phyloP scores from a whole-genome alignment of 805 yeast species.

The Saccharomycopsis babjevae region DNA sequence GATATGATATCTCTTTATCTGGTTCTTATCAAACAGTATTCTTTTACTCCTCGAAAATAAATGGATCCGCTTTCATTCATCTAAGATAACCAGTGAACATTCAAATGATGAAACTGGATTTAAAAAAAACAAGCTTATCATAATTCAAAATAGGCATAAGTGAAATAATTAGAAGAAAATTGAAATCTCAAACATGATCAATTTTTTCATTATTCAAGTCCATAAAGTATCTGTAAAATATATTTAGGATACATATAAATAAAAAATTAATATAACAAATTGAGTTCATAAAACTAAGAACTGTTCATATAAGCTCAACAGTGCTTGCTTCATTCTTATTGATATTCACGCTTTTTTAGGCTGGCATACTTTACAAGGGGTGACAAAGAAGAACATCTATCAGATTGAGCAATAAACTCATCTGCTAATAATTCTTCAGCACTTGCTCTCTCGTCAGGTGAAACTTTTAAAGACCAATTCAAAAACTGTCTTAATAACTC shows the following conservation, averaged over 20 bases:
- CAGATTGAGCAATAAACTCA: slow-evolving; percentile 53
- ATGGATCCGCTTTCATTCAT: no score
- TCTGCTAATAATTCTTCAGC: slow-evolving; percentile 64
- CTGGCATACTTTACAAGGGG: slow-evolving; percentile 70
- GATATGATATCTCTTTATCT: no score
- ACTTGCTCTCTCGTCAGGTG: slow-evolving; percentile 69
- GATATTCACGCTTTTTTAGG: slow-evolving; percentile 38
- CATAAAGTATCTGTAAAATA: not conserved
- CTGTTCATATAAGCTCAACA: not conserved
- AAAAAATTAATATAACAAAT: not conserved
- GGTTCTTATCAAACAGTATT: no score
- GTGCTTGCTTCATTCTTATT: slow-evolving; percentile 1
- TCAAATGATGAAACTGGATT: no score
- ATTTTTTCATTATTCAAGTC: not conserved
- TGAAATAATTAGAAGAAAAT: no score
- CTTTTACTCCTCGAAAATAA: no score
- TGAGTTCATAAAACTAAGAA: not conserved
- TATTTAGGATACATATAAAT: not conserved
- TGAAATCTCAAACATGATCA: no score
- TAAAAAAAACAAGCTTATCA: no score
- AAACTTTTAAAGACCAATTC: slow-evolving; percentile 70
- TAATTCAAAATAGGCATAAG: no score
- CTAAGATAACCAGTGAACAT: no score
- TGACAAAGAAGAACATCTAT: slow-evolving; percentile 49
- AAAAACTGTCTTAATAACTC: slow-evolving; percentile 58